Evolutionary conservation across 768 basidiomycete genomes (phyloP), one percentile per base, ranked within the genome.

Genomic region (Phlegmacium glaucopus): DNA sequence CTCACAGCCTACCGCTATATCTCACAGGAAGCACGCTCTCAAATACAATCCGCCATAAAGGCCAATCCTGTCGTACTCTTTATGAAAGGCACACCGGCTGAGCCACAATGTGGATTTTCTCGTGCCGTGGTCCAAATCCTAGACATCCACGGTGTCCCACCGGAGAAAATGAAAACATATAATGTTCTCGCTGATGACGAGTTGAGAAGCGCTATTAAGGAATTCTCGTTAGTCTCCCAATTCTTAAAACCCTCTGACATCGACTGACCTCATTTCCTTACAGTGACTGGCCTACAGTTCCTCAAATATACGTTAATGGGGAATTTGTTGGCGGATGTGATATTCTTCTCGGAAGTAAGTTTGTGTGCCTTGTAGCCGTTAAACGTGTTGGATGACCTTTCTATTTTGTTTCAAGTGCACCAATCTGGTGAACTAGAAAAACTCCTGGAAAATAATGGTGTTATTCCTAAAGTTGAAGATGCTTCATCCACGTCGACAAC

Each of bases 291-390:
- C 95, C 95, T 11, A 99, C 95, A 15, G 85, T 99, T 54, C 95
- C 95, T 9, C 95, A 99, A 64, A 65, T 99, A 10, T 99, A 95
- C 60, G 77, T 98, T 29, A 84, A 90, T 45, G 95, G 94, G 4
- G 94, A 96, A 64, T 99, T 99, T 59, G 76, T 99, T 35, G 95
- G 95, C 27, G 96, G 95, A 44, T 96, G 94, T 65, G 95, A 99
- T 70, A 97, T 99, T 56, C 69, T 97, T 16, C 66, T 97, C 22
- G 79, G 82, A 54, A 96, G 92, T 94, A 60, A 70, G 92, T 82
- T 13, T 49, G 48, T 47, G 10, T 47, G 42, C 26, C 36, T 44
- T 12, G 22, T 22, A 22, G 22, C 22, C 51, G 27, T 2, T 12
- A 8, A n/a, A 39, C 40, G 45, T 40, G 27, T 43, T 34, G 39